These are phyloP conservation scores for Mycosphaerelloides madeirae DNA, from an alignment of 2,329 filamentous ascomycete genomes.

Conservation along the genomic window DNA sequence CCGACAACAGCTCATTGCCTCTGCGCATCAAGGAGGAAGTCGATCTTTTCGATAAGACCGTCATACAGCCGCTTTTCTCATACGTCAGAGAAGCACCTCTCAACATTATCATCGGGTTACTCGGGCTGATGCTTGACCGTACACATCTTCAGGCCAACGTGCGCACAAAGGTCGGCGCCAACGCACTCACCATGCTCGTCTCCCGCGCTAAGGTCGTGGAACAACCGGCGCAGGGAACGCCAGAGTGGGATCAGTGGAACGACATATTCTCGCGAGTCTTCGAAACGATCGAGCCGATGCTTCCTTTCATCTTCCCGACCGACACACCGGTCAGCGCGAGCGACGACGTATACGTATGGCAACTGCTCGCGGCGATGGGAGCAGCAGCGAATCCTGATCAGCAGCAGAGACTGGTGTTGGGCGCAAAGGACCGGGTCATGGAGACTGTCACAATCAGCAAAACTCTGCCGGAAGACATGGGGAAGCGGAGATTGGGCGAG, in stretches of 20 bases:
- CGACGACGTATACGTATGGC: slow-evolving; percentile 96
- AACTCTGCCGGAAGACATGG: slow-evolving; percentile 81
- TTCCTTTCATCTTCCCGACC: slow-evolving; percentile 83
- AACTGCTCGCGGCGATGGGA: slow-evolving; percentile 91
- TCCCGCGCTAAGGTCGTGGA: slow-evolving; percentile 92
- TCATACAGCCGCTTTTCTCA: slow-evolving; percentile 84
- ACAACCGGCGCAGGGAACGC: slow-evolving; percentile 63
- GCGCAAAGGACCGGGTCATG: slow-evolving; percentile 96
- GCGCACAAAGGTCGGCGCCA: slow-evolving; percentile 80
- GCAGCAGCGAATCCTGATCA: slow-evolving; percentile 91
- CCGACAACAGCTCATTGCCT: slow-evolving; percentile 69
- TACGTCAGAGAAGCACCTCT: slow-evolving; percentile 89
- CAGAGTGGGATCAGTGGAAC: slow-evolving; percentile 77
- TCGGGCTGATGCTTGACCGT: slow-evolving; percentile 76
- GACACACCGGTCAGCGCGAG: slow-evolving; percentile 64
- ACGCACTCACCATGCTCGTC: slow-evolving; percentile 87
- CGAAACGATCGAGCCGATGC: slow-evolving; percentile 74
- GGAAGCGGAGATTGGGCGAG: slow-evolving; percentile 75
- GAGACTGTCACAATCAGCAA: slow-evolving; percentile 87
- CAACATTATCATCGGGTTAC: slow-evolving; percentile 82
- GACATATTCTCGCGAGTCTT: slow-evolving; percentile 82
- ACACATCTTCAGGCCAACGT: slow-evolving; percentile 81
- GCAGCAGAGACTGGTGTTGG: slow-evolving; percentile 88
- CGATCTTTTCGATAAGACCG: slow-evolving; percentile 79
- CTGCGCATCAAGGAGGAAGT: slow-evolving; percentile 81